Percentiles rank a stretch among this genome's conserved stretches.
Evolutionary conservation across 768 basidiomycete species (phyloP).

Genomic region (Tulasnella sp.): DNA sequence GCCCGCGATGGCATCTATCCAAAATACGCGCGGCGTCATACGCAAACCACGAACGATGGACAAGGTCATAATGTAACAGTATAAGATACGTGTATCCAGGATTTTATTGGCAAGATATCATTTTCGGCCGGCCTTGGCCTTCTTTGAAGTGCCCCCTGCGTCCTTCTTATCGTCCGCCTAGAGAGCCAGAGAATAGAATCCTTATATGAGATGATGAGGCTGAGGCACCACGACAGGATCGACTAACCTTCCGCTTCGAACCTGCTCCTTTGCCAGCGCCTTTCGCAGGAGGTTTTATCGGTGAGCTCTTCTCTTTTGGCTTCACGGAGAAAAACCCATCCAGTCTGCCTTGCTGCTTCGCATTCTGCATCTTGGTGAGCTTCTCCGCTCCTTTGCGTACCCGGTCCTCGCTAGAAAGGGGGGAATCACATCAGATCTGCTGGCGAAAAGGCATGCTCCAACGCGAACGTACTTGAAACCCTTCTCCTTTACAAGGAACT

Average conservation of each 20-base stretch:
- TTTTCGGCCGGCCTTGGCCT: no score
- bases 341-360: conserved; percentile 92
- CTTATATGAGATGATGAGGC: no score
- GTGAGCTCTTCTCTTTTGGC: conserved; percentile 32
- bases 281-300: conserved; percentile 21
- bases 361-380: conserved; percentile 70
- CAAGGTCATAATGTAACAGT: no score
- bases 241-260: conserved; percentile 43
- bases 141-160: no score
- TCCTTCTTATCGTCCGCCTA: no score
- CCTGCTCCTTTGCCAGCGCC: conserved; percentile 26
- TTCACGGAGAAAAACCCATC: conserved; percentile 90
- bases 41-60: no score
- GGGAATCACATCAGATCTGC: conserved; percentile 11
- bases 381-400: conserved; percentile 94
- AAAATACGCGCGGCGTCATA: no score
- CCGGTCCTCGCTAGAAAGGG: conserved; percentile 70
- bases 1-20: no score
- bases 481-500: conserved; percentile 89
- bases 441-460: neutral
- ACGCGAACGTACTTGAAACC: conserved; percentile 76
- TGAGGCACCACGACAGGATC: no score
- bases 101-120: no score
- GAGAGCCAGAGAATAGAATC: no score
- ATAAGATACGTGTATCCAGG: no score